Base-by-base conservation (phyloP, 495 filamentous ascomycete genomes). In the Penicillium odoratum region DNA sequence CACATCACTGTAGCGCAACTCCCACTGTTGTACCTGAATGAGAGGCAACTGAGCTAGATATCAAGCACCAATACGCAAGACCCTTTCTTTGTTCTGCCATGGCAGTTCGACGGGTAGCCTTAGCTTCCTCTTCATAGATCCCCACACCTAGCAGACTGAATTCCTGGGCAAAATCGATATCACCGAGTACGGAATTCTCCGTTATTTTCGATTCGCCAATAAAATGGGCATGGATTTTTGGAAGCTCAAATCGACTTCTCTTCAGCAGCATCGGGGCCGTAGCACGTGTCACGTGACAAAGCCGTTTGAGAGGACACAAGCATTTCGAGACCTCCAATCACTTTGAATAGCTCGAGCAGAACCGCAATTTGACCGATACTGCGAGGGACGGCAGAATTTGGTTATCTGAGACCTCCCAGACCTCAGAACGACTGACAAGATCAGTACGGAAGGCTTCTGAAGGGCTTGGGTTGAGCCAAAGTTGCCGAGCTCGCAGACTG, bases 231-330 rank as follows among this genome's bases (percentile, higher is more conserved):
- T 48, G 26, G 45, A 48, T 48, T 48, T 48, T 30, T 48, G 21
- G 45, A 48, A 48, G 45, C 45, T 48, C 21, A 48, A 48, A 48
- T 48, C 45, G 45, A 48, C 45, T 48, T 48, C 45, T 48, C 45
- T 48, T 48, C 45, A 48, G 26, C 26, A 48, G 26, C 11, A 48
- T 28, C 10, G 11, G 26, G 45, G 45, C 45, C 36, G 5, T 7
- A 30, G 45, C 25, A 30, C 4, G 30, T 30, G 10, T 48, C 45
- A 48, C 45, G 45, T 48, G 45, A 48, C n/a, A 3, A 21, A 21
- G 21, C 21, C 21, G 21, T 21, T 21, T 21, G 21, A 21, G n/a
- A 48, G 45, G 9, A 48, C 30, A 11, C 26, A 30, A 29, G 45
- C 2, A 30, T 48, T 7, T 1, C 10, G 21, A 48, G 26, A 48